A percentile compares a stretch with the other conserved stretches of the same genome.
phyloP scores from a whole-genome alignment of 1,284 basidiomycete genomes.

The Mycena sp. region DNA sequence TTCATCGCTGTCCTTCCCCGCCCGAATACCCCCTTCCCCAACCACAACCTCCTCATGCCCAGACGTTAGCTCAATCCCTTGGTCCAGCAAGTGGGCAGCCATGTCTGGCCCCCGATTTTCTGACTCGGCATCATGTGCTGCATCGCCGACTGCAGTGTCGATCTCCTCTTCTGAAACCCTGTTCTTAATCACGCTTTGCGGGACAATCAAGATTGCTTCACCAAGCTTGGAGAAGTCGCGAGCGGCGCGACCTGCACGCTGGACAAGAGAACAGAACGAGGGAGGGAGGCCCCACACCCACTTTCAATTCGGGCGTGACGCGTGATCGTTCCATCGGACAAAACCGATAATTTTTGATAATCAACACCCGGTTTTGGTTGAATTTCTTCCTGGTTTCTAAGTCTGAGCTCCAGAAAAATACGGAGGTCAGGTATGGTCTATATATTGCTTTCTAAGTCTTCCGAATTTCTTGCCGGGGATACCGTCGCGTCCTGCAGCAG shows the following conservation, averaged over 20 bases:
- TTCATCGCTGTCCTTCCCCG: slow-evolving; percentile 6
- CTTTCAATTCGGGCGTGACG: too few relatives aligned
- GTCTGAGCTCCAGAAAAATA: too few relatives aligned
- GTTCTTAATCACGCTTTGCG: slow-evolving; percentile 1
- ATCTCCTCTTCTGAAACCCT: not conserved
- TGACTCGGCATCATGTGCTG: slow-evolving; percentile 5
- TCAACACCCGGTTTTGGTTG: too few relatives aligned
- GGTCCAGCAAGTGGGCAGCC: not conserved
- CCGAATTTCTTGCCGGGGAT: too few relatives aligned
- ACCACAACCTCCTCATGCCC: slow-evolving; percentile 6
- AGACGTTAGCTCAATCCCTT: slow-evolving; percentile 8
- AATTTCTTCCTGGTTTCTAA: too few relatives aligned
- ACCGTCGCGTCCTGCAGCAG: too few relatives aligned
- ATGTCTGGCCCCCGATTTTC: slow-evolving; percentile 6
- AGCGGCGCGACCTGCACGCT: slow-evolving; percentile 18
- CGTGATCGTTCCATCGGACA: too few relatives aligned
- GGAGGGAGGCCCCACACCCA: slow-evolving; percentile 24
- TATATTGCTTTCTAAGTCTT: too few relatives aligned
- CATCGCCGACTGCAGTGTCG: not conserved
- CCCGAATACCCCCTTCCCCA: slow-evolving; percentile 8
- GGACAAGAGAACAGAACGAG: slow-evolving; percentile 20
- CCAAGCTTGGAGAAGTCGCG: slow-evolving; percentile 13
- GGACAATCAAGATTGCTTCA: slow-evolving; percentile 24
- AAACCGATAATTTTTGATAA: too few relatives aligned
- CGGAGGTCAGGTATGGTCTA: too few relatives aligned